These are phyloP conservation scores for Amanita pallidorosea DNA, from an alignment of 768 basidiomycete species.

Conservation along the genomic window DNA sequence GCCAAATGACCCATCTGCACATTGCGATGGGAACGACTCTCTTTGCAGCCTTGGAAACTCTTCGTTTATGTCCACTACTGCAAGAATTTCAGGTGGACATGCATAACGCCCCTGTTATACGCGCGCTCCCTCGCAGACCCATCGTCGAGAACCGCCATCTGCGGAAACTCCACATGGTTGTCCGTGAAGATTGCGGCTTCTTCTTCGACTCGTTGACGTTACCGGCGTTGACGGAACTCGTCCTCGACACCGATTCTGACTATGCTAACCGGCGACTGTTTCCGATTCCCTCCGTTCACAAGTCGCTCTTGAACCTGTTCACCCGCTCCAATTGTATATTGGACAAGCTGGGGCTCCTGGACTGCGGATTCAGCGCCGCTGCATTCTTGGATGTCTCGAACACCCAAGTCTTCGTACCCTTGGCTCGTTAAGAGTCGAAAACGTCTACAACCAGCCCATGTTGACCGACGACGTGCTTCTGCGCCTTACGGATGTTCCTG, in stretches of 20 bases:
- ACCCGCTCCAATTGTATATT: not conserved
- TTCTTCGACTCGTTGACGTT: not conserved
- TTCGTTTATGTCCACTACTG: not conserved
- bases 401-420: not conserved
- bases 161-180: not conserved
- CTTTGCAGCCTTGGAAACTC: not conserved
- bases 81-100: not conserved
- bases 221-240: not conserved
- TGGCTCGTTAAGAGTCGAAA: not conserved
- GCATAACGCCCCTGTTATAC: not conserved
- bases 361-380: not conserved
- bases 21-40: not conserved
- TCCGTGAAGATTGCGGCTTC: not conserved
- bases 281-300: not conserved
- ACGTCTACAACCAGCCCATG: not conserved
- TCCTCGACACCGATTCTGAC: not conserved
- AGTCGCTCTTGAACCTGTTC: not conserved
- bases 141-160: not conserved
- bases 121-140: not conserved
- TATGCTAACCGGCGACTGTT: not conserved
- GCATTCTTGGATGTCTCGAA: not conserved
- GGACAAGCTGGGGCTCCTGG: not conserved
- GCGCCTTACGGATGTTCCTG: not conserved
- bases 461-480: not conserved
- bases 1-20: not conserved